Evolutionary conservation across 345 rosid genomes (phyloP), one percentile per base, ranked within the genome.

Genomic region (Firmiana major): DNA sequence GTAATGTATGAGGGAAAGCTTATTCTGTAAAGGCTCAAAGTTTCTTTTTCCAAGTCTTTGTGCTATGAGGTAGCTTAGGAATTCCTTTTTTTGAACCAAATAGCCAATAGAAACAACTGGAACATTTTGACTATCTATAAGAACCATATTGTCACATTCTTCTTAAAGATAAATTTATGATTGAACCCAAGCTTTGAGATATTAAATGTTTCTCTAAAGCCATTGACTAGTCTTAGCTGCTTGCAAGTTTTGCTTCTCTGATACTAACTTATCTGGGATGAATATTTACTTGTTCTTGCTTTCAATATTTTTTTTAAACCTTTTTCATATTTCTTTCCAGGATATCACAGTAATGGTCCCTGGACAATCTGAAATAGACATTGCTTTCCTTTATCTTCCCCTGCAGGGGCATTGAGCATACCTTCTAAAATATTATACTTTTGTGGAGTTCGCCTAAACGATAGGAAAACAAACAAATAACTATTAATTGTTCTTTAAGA

Each of bases 91-190:
- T 1, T 26, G 58, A 48, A 70, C 59, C 42, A 49, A 70, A 16
- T 0, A 48, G 74, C 59, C 10, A 28, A 4, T 40, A 8, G 24
- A 63, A 43, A 17, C 48, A n/a, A 51, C 40, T 58, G 49, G 34
- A 66, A 55, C 31, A 10, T 36, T 42, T 28, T 71, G 21, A n/a
- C 53, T 19, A 22, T 67, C 42, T 69, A 45, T 21, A 13, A 58
- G 76, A 64, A 71, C 53, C 11, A 12, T 49, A 42, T 46, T 80
- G 31, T 34, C 12, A 34, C 51, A 26, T 63, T 74, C 40, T 59
- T 74, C 16, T 60, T 24, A 9, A 45, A 58, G 26, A 0, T 6
- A 60, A 58, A 46, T 74, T 58, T 43, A 59, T 58, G 36, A 22
- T 40, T 15, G 38, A 42, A 40, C 22, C 45, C 46, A 6, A 60